Evolutionary conservation across 164 flowering plant genomes (phyloP).

Genomic region (Magnolia kwangsiensis): DNA sequence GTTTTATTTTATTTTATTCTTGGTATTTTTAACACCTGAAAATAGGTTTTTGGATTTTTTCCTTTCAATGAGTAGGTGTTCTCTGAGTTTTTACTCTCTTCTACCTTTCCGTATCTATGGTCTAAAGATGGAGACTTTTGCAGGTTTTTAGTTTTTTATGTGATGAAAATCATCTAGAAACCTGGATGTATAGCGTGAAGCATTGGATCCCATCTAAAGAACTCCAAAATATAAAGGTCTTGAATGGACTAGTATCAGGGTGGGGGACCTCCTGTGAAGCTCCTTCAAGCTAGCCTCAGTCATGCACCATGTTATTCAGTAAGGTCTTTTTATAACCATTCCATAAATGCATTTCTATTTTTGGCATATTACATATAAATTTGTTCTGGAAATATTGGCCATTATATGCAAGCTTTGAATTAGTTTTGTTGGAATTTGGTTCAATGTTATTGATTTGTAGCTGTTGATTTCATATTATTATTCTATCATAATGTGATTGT

Average conservation of each 20-base stretch:
- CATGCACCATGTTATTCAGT: slow-evolving; percentile 42
- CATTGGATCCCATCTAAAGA: slow-evolving; percentile 89
- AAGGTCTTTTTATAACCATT: slow-evolving; percentile 42
- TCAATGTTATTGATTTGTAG: no score
- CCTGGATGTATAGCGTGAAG: slow-evolving; percentile 54
- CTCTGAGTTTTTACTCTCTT: no score
- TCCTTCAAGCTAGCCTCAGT: slow-evolving; percentile 82
- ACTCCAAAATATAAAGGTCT: slow-evolving; percentile 87
- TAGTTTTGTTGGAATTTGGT: neutral
- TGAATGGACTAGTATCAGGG: slow-evolving; percentile 98
- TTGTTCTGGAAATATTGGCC: neutral
- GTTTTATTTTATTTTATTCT: no score
- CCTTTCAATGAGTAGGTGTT: no score
- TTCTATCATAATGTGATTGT: no score
- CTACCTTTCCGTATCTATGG: no score
- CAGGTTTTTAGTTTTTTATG: slow-evolving; percentile 23
- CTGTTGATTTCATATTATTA: no score
- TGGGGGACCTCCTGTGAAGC: slow-evolving; percentile 99
- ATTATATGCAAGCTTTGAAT: neutral
- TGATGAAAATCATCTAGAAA: slow-evolving; percentile 8
- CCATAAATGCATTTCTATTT: no score
- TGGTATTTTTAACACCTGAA: no score
- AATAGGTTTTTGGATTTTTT: no score
- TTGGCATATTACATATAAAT: no score
- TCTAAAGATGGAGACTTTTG: slow-evolving; percentile 25